Evolutionary conservation across 2,329 filamentous ascomycete genomes (phyloP).

Genomic region (Blastomyces percursus): DNA sequence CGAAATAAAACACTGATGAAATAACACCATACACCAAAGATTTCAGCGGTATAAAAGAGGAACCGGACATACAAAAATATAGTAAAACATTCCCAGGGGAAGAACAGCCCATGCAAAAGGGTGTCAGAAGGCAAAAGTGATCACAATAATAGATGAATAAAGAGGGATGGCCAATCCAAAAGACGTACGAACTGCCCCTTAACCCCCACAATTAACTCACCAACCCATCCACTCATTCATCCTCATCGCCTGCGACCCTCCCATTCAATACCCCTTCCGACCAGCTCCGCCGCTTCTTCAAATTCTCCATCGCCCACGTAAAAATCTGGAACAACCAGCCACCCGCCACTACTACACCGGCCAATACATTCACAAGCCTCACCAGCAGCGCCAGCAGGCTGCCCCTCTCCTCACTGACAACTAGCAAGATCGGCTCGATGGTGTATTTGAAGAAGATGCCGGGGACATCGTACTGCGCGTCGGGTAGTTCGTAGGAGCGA

Average conservation of each 20-base stretch:
- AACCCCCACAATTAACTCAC: no score
- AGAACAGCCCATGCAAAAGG: neutral
- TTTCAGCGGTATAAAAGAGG: no score
- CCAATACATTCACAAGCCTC: slow-evolving; percentile 80
- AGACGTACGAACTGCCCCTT: neutral
- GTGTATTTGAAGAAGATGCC: slow-evolving; percentile 98
- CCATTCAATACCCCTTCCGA: slow-evolving; percentile 41
- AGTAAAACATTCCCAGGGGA: neutral
- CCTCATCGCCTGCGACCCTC: slow-evolving; percentile 23
- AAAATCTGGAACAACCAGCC: slow-evolving; percentile 84
- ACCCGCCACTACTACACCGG: slow-evolving; percentile 81
- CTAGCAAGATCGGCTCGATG: slow-evolving; percentile 86
- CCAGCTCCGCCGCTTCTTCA: slow-evolving; percentile 32
- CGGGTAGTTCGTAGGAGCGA: slow-evolving; percentile 59
- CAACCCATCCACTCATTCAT: neutral
- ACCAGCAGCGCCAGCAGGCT: slow-evolving; percentile 64
- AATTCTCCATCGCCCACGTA: slow-evolving; percentile 56
- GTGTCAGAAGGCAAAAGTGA: no score
- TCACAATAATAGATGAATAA: neutral
- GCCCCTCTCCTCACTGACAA: slow-evolving; percentile 70
- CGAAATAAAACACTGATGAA: neutral
- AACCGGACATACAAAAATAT: no score
- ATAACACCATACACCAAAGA: neutral
- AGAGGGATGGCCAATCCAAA: neutral
- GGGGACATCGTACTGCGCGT: slow-evolving; percentile 55